Conservation (phyloP, 768 basidiomycete genomes). For the Mycena filopes region DNA sequence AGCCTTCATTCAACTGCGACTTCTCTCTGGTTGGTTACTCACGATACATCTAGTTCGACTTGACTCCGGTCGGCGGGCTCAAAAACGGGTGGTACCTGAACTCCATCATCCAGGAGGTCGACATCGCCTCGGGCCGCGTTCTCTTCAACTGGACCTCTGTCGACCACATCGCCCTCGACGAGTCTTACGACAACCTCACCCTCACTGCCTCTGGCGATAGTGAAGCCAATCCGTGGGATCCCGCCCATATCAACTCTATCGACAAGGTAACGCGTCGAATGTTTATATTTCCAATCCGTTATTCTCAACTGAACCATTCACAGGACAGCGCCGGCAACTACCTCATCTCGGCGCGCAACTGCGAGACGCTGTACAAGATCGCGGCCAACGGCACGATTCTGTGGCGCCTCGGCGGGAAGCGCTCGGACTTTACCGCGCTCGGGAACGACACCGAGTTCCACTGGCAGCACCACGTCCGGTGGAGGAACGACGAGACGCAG, state of each 20-base stretch:
- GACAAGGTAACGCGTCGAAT: slow-evolving; percentile 13
- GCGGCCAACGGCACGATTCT: slow-evolving; percentile 31
- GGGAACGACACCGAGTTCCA: slow-evolving; percentile 26
- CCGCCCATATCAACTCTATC: slow-evolving; percentile 28
- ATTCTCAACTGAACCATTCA: too few relatives aligned
- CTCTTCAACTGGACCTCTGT: slow-evolving; percentile 27
- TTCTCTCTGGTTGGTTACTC: neutral
- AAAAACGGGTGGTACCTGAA: slow-evolving; percentile 19
- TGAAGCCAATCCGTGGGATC: slow-evolving; percentile 8
- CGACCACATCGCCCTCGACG: slow-evolving; percentile 19
- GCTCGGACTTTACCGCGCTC: slow-evolving; percentile 25
- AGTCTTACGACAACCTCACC: slow-evolving; percentile 24
- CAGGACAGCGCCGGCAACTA: slow-evolving; percentile 32
- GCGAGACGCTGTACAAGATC: slow-evolving; percentile 31
- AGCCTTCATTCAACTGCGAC: neutral
- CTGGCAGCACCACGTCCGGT: slow-evolving; percentile 37
- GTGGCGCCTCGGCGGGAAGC: slow-evolving; percentile 35
- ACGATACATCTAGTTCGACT: slow-evolving; percentile 8
- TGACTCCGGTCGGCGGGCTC: slow-evolving; percentile 18
- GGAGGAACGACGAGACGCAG: slow-evolving; percentile 20
- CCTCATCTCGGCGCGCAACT: slow-evolving; percentile 33
- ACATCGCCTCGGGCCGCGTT: slow-evolving; percentile 17
- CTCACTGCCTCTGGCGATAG: neutral
- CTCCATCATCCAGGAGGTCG: slow-evolving; percentile 16
- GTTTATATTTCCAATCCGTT: neutral